Evolutionary conservation across 345 rosid genomes (phyloP).

Genomic region (Syzygium aromaticum): DNA sequence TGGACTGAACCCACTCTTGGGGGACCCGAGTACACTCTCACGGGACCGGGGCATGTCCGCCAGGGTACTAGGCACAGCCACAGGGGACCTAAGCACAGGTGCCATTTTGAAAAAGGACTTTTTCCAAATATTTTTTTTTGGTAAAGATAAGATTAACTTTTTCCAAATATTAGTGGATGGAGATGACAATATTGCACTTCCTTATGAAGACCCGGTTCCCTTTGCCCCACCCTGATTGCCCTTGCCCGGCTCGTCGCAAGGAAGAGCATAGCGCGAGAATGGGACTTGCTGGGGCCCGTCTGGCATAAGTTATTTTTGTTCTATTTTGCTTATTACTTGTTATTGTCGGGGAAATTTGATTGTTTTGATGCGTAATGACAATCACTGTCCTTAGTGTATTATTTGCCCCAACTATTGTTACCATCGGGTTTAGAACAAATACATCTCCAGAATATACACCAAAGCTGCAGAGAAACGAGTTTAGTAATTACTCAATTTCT

Average conservation of each 20-base stretch:
- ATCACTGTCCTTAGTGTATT: too few relatives aligned
- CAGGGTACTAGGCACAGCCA: neutral
- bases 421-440: too few relatives aligned
- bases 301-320: rapidly evolving
- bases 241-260: neutral
- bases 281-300: neutral
- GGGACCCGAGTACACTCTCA: neutral
- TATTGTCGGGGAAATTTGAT: too few relatives aligned
- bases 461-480: too few relatives aligned
- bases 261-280: neutral
- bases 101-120: neutral
- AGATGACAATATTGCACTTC: neutral
- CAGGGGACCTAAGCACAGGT: neutral
- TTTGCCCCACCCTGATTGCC: neutral
- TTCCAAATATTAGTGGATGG: neutral
- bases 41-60: neutral
- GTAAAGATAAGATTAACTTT: too few relatives aligned
- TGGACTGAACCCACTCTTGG: neutral
- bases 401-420: too few relatives aligned
- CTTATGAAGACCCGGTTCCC: neutral
- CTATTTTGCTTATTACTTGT: neutral
- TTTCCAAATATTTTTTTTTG: too few relatives aligned
- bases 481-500: too few relatives aligned
- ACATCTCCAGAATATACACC: too few relatives aligned
- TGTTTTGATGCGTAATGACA: too few relatives aligned